Evolutionary conservation across 139 green algal species (phyloP).

Genomic region (Tetratostichococcus sp.): DNA sequence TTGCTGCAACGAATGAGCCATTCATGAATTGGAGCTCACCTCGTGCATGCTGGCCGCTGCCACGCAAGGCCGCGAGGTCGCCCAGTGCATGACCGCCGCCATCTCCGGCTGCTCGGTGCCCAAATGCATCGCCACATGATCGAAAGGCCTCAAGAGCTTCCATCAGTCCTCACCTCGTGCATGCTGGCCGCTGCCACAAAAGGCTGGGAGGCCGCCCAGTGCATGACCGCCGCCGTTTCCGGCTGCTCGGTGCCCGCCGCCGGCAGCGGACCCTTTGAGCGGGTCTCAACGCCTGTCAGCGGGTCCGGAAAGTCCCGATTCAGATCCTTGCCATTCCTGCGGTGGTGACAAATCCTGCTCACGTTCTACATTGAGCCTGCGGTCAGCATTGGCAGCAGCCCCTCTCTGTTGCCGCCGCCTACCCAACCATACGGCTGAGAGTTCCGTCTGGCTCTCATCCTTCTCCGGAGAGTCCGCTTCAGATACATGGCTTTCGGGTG

Average conservation of each 20-base stretch:
- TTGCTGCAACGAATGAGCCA: slow-evolving; percentile 57
- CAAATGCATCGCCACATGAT: too few species aligned
- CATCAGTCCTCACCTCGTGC: slow-evolving; percentile 66
- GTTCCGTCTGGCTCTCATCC: too few species aligned
- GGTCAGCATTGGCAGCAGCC: too few species aligned
- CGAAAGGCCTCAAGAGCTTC: too few species aligned
- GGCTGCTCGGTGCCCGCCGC: slow-evolving; percentile 50
- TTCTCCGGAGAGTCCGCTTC: too few species aligned
- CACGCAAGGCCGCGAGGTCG: slow-evolving; percentile 36
- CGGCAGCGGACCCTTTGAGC: background rate
- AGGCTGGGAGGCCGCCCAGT: slow-evolving; percentile 40
- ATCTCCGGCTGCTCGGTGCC: slow-evolving; percentile 76
- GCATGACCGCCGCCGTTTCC: slow-evolving; percentile 72
- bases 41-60: slow-evolving; percentile 67
- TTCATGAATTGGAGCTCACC: too few species aligned
- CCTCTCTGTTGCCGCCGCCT: too few species aligned
- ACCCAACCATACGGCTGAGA: too few species aligned
- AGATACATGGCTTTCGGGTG: too few species aligned
- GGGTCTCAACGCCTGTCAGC: slow-evolving; percentile 8
- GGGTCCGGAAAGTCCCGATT: slow-evolving; percentile 92
- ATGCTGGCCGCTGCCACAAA: slow-evolving; percentile 59
- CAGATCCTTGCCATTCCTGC: slow-evolving; percentile 65
- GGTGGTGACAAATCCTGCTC: background rate
- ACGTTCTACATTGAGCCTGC: too few species aligned
- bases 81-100: slow-evolving; percentile 69